Evolutionary conservation across 257 asterid genomes (phyloP), one percentile per base, ranked within the genome.

Genomic region (Linderniella brevidens): DNA sequence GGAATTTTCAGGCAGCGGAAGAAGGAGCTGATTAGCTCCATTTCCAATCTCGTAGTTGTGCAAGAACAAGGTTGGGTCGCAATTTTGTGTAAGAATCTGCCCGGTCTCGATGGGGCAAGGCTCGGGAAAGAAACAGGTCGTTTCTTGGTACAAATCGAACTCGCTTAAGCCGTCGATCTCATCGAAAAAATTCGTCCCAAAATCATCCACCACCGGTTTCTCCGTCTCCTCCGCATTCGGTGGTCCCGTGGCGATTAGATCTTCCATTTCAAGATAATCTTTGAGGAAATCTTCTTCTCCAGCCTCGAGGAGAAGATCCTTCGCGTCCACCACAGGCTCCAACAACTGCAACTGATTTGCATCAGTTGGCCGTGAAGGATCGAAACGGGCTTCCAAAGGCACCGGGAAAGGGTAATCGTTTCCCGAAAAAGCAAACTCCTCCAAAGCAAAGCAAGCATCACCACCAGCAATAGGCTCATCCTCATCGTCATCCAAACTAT

Each of bases 181-280:
- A 38, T 69, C 68, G 37, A 73, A 60, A 32, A 45, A 58, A 46
- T 59, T 60, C 47, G 66, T 62, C 46, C 65, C 83, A 8, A 46
- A 50, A 44, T 58, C 41, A 41, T 50, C 58, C 38, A 40, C 32
- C 32, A 25, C 54, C 16, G 55, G 54, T n/a, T 58, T 64, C 48
- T 60, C 68, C 43, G 57, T 54, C 12, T 58, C 62, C 48, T 60
- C 68, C 43, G 57, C 53, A 60, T 45, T 61, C 25, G 61, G 64
- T n/a, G 52, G 13, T 19, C 65, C 52, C 14, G 70, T 60, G 41
- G 63, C 74, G 29, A 63, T 7, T 48, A 90, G 74, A 49, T 90
- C 99, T 49, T 85, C 48, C 73, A 90, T 64, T 67, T 90, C 99
- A 52, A 90, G 76, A 69, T 59, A 90, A 71, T 81, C 95, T 64